phyloP scores from a whole-genome alignment of 129 eudicot genomes.

The Artemisia tridentata region DNA sequence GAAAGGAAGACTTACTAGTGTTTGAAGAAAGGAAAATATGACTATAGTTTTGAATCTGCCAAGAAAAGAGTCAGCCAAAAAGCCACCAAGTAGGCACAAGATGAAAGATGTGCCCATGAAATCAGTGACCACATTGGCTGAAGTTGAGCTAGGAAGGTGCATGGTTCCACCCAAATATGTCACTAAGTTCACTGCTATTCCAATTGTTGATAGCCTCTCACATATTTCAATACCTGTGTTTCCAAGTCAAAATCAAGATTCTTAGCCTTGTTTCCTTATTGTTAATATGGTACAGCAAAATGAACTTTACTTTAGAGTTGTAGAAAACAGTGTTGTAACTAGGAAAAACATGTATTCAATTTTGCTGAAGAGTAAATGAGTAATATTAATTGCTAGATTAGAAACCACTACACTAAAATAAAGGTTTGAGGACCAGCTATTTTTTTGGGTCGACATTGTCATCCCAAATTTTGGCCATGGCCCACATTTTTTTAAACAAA shows the following conservation, averaged over 20 bases:
- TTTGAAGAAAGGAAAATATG: slow-evolving; percentile 63
- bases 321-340: too few species aligned
- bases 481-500: too few species aligned
- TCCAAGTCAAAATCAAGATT: slow-evolving; percentile 12
- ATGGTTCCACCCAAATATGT: slow-evolving; percentile 83
- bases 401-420: too few species aligned
- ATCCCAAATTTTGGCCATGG: too few species aligned
- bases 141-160: slow-evolving; percentile 85
- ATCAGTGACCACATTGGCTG: slow-evolving; percentile 89
- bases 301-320: too few species aligned
- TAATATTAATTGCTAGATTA: too few species aligned
- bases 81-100: slow-evolving; percentile 88
- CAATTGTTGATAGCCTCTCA: slow-evolving; percentile 99
- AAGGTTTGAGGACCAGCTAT: too few species aligned
- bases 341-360: too few species aligned
- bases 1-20: slow-evolving; percentile 36
- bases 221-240: slow-evolving; percentile 69
- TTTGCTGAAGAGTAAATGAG: too few species aligned
- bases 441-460: too few species aligned
- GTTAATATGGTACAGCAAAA: too few species aligned
- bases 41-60: slow-evolving; percentile 86
- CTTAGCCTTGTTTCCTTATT: too few species aligned
- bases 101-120: slow-evolving; percentile 91
- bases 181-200: slow-evolving; percentile 94
- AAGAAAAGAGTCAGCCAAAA: slow-evolving; percentile 84